A percentile compares a stretch with the other conserved stretches of the same genome.
phyloP scores from a whole-genome alignment of 139 green algal species.

The Chlamydomonas asymmetrica region DNA sequence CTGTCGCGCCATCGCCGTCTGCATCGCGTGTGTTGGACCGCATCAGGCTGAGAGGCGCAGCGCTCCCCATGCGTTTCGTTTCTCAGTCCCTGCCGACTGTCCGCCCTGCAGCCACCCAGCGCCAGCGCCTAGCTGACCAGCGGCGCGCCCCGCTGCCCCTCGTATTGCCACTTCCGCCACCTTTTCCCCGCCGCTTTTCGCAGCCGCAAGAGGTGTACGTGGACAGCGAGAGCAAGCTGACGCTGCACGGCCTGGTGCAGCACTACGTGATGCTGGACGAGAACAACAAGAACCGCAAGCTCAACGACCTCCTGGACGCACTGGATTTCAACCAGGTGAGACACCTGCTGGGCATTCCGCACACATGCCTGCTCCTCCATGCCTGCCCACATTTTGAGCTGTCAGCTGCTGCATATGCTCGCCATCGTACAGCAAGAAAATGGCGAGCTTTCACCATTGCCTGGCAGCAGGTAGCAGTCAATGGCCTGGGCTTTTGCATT shows the following conservation, averaged over 20 bases:
- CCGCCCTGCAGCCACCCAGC: too few relatives aligned
- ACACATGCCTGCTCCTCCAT: too few relatives aligned
- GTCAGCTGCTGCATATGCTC: too few relatives aligned
- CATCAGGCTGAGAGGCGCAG: too few relatives aligned
- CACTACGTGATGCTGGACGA: slow-evolving; percentile 99
- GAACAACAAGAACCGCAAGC: slow-evolving; percentile 98
- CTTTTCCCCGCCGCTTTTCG: neutral
- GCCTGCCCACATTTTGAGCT: too few relatives aligned
- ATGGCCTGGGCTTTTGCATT: neutral
- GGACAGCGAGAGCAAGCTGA: slow-evolving; percentile 98
- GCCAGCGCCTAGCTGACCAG: too few relatives aligned
- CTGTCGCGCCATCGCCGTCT: neutral
- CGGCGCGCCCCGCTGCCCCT: slow-evolving; percentile 12
- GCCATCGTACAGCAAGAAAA: too few relatives aligned
- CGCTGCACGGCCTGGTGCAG: slow-evolving; percentile 98
- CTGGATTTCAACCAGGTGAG: slow-evolving; percentile 98
- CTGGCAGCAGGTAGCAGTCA: too few relatives aligned
- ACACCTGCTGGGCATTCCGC: too few relatives aligned
- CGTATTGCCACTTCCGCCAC: neutral
- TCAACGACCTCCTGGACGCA: slow-evolving; percentile 97
- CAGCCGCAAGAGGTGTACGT: slow-evolving; percentile 72
- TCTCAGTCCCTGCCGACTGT: too few relatives aligned
- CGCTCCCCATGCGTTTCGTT: too few relatives aligned
- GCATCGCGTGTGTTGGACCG: neutral
- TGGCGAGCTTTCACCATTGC: too few relatives aligned